phyloP scores from a whole-genome alignment of 208 protist genomes.

The Borovskyia barvae region DNA sequence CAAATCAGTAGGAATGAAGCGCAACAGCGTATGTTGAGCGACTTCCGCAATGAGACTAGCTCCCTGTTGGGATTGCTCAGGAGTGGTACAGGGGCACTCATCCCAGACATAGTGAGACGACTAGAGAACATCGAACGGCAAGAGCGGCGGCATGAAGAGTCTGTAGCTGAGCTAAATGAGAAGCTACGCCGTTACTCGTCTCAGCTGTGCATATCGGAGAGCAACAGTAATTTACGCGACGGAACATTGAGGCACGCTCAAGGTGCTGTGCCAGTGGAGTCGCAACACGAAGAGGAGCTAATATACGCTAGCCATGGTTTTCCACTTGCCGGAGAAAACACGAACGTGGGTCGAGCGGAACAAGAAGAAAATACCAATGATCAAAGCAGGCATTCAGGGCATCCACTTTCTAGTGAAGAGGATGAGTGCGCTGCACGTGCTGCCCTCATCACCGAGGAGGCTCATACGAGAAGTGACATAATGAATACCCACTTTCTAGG shows the following conservation, averaged over 20 bases:
- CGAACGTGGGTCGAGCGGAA: too few relatives aligned
- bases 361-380: neutral
- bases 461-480: neutral
- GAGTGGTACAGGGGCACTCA: neutral
- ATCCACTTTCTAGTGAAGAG: neutral
- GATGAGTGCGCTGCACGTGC: constrained; percentile 11
- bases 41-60: neutral
- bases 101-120: neutral
- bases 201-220: constrained; percentile 2
- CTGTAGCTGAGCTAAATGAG: neutral
- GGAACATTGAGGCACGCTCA: neutral
- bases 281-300: too few relatives aligned
- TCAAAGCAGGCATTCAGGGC: neutral
- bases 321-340: too few relatives aligned
- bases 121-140: constrained; percentile 5
- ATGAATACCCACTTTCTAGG: neutral
- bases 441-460: neutral
- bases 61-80: neutral
- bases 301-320: too few relatives aligned
- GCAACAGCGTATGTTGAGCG: neutral
- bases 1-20: neutral
- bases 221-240: constrained; percentile 4
- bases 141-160: constrained; percentile 2
- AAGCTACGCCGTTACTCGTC: constrained; percentile 9
- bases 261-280: neutral